These are phyloP conservation scores for Pyrenula aspistea DNA, from an alignment of 495 filamentous ascomycete species.

Conservation along the genomic window DNA sequence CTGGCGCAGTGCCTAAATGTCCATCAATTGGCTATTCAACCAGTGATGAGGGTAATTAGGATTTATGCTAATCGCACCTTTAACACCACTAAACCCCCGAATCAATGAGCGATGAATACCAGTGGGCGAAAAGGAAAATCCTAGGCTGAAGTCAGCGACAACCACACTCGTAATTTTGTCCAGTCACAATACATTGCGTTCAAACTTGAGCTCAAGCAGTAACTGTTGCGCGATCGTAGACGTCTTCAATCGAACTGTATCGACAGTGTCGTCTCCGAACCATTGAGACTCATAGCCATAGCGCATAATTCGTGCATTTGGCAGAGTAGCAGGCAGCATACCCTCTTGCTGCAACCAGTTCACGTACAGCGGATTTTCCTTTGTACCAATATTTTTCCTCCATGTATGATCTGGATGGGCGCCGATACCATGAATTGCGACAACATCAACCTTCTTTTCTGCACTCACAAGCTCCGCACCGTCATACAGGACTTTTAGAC, in stretches of 20 bases:
- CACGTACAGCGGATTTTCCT: background rate
- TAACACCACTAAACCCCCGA: background rate
- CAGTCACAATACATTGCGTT: background rate
- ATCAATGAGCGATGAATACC: background rate
- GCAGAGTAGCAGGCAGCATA: constrained; percentile 7
- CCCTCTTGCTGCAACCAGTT: constrained; percentile 9
- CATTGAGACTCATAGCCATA: constrained; percentile 12
- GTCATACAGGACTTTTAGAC: background rate
- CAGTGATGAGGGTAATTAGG: background rate
- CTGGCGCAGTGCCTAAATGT: background rate
- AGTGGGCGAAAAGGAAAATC: background rate
- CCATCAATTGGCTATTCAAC: background rate
- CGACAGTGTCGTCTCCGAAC: constrained; percentile 8
- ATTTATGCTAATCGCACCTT: background rate
- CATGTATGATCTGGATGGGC: constrained; percentile 8
- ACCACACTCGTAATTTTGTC: constrained; percentile 5
- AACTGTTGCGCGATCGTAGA: background rate
- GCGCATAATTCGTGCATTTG: constrained; percentile 9
- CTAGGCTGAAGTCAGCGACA: background rate
- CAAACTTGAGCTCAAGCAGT: background rate
- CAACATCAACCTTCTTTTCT: constrained; percentile 1
- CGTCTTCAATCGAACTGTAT: background rate
- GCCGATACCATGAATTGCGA: constrained; percentile 4
- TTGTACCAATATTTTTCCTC: constrained; percentile 4
- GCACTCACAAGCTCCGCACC: background rate